A percentile compares a stretch with the other conserved stretches of the same genome.
These are phyloP conservation scores for Sungouiella blattae DNA, from an alignment of 805 yeast species.

Conservation along the genomic window DNA sequence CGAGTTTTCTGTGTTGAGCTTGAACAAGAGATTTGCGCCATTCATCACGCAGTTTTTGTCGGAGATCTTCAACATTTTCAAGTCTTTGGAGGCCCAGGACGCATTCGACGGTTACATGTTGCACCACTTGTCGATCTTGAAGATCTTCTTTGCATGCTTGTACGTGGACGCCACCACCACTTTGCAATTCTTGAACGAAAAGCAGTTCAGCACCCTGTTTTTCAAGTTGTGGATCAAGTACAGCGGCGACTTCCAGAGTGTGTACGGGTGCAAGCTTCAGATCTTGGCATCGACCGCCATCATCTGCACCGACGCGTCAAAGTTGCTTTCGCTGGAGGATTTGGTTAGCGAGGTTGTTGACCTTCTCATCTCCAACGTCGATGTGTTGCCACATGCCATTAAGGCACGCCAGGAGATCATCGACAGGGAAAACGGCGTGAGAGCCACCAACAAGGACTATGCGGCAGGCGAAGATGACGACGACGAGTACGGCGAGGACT, in stretches of 20 bases:
- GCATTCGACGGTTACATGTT: constrained; percentile 45
- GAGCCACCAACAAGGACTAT: constrained; percentile 20
- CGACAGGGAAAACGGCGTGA: constrained; percentile 35
- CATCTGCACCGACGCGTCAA: constrained; percentile 27
- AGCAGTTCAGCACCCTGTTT: constrained; percentile 35
- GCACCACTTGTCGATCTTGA: constrained; percentile 39
- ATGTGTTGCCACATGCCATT: constrained; percentile 47
- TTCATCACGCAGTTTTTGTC: constrained; percentile 29
- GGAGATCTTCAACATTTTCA: constrained; percentile 37
- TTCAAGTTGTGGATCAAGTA: constrained; percentile 48
- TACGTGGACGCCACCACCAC: constrained; percentile 38
- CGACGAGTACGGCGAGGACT: constrained; percentile 27
- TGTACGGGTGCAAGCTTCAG: constrained; percentile 54
- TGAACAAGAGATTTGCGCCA: constrained; percentile 28
- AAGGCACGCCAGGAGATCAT: constrained; percentile 44
- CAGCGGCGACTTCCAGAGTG: constrained; percentile 47
- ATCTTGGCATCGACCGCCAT: constrained; percentile 44
- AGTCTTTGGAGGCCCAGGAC: constrained; percentile 30
- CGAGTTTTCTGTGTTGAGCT: constrained; percentile 31
- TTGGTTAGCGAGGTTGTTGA: constrained; percentile 35
- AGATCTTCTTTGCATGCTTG: constrained; percentile 39
- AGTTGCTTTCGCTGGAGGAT: constrained; percentile 29
- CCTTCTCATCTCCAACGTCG: constrained; percentile 39
- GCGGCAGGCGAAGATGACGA: constrained; percentile 24
- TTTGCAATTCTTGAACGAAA: constrained; percentile 33